Evolutionary conservation across 2,329 filamentous ascomycete genomes (phyloP), one percentile per base, ranked within the genome.

Genomic region (Beauveria asiatica): DNA sequence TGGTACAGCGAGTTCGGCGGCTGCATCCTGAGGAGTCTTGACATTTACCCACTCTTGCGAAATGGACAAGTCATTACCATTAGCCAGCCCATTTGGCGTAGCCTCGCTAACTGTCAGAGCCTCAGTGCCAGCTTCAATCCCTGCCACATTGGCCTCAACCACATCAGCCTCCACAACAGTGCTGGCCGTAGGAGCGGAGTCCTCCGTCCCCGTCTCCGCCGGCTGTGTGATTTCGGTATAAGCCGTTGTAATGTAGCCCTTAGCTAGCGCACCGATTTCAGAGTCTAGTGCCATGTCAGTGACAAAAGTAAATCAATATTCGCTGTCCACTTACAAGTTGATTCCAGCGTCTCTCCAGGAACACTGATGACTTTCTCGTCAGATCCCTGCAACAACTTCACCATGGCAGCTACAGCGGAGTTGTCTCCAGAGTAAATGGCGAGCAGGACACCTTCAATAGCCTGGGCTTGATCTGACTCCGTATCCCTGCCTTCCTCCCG

Each of bases 391-490:
- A 92, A 88, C 61, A 95, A 79, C 77, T 89, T 92, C 69, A 90
- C 74, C 75, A 91, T 91, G 60, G 88, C 84, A 58, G 83, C 77
- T 25, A 94, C 89, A 55, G 89, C 90, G 65, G 78, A 80, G 64
- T 89, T 83, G 68, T 93, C 89, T 51, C 90, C 90, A 50, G 85
- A 84, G 74, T 95, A 94, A 37, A 94, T 87, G 62, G 87, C 82
- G 51, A 92, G 79, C 61, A 95, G 79, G 39, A 90, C 85, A 57
- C 89, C 89, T 75, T 95, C 90, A 62, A 94, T 85, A 41, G 89
- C 90, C 73, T 86, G 85, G 73, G 86, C 90, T 76, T 93, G 88
- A 61, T 92, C 88, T 5, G 81, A 73, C 45, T 78, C 75, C 52
- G 83, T 80, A 66, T 88, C 82, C 59, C 78, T 82, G 64, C 89